A percentile compares a stretch with the other conserved stretches of the same genome.
These are phyloP conservation scores for Coemansia sp. DNA, from an alignment of 192 early-diverging fungal species.

Conservation along the genomic window DNA sequence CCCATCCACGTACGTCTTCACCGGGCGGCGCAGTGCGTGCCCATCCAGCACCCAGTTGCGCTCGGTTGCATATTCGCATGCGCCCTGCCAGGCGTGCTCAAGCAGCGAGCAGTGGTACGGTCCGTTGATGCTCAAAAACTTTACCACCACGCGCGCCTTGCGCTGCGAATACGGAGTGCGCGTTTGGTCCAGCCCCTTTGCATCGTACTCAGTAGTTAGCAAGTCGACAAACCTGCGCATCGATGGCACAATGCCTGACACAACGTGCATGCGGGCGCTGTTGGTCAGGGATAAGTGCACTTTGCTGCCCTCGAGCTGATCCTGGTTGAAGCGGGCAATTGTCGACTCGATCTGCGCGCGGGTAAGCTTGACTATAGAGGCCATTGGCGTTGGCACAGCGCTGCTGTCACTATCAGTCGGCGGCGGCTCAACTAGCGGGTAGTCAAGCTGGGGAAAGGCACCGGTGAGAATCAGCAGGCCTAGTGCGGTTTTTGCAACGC, in stretches of 20 bases:
- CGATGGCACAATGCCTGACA: conserved; percentile 76
- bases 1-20: conserved; percentile 15
- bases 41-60: conserved; percentile 13
- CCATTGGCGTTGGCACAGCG: conserved; percentile 72
- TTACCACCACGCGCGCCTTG: conserved; percentile 74
- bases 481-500: conserved; percentile 73
- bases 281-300: conserved; percentile 83
- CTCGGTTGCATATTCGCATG: conserved; percentile 33
- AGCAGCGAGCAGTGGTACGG: conserved; percentile 82
- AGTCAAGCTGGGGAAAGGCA: conserved; percentile 73
- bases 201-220: conserved; percentile 73
- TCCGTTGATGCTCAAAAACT: conserved; percentile 70
- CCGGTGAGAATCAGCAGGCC: conserved; percentile 82
- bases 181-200: conserved; percentile 73
- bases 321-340: conserved; percentile 66
- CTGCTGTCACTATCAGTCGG: background rate
- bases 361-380: conserved; percentile 73
- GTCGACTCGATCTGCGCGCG: conserved; percentile 67
- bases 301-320: conserved; percentile 40
- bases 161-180: conserved; percentile 77
- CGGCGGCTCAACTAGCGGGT: conserved; percentile 43
- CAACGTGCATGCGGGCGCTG: conserved; percentile 72
- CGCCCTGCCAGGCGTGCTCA: conserved; percentile 54
- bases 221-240: conserved; percentile 79
- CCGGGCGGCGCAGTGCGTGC: conserved; percentile 5